Percentiles rank a stretch among this genome's conserved stretches.
phyloP scores from a whole-genome alignment of 441 rosid genomes.

The Theobroma grandiflorum region DNA sequence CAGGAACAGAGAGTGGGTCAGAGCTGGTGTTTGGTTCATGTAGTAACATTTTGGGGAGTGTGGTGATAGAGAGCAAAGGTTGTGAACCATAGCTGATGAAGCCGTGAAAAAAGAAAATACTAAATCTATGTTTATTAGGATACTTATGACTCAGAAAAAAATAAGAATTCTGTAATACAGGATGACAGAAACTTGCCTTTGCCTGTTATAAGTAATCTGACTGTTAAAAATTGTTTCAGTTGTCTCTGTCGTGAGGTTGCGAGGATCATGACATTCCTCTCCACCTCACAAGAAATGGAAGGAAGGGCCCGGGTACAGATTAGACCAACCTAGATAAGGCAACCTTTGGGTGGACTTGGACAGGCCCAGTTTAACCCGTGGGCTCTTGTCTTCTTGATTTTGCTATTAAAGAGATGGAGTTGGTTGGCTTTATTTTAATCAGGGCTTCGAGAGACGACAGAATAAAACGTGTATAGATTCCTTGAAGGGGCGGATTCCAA shows the following conservation, averaged over 20 bases:
- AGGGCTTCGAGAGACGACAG: not conserved
- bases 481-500: slow-evolving; percentile 19
- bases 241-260: not conserved
- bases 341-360: not conserved
- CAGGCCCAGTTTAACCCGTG: not conserved
- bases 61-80: slow-evolving; percentile 34
- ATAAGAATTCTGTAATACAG: not conserved
- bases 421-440: slow-evolving; percentile 13
- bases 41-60: slow-evolving; percentile 33
- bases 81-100: slow-evolving; percentile 33
- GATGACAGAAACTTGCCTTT: not conserved
- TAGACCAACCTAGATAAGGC: not conserved
- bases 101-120: slow-evolving; percentile 32
- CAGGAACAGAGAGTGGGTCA: slow-evolving; percentile 37
- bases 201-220: slow-evolving; percentile 1
- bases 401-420: not conserved
- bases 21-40: slow-evolving; percentile 33
- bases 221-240: not conserved
- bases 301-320: not conserved
- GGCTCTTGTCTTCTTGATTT: not conserved
- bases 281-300: not conserved
- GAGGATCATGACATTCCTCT: not conserved
- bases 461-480: slow-evolving; percentile 28
- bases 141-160: not conserved
- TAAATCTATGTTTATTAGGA: not conserved